Evolutionary conservation across 345 rosid species (phyloP).

Genomic region (Geranium rotundifolium): DNA sequence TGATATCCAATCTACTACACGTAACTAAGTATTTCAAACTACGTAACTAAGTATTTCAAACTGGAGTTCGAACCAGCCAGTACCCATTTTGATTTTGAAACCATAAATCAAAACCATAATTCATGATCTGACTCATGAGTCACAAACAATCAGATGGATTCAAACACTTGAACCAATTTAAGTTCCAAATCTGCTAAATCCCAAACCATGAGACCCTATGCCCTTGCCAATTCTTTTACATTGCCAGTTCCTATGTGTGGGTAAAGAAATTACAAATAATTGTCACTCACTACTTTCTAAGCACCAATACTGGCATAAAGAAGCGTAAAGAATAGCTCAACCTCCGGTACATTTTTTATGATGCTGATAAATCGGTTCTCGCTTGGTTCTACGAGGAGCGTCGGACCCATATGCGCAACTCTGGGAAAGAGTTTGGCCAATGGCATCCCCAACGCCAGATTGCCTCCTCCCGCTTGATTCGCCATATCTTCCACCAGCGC

Average conservation of each 20-base stretch:
- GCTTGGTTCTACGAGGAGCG: constrained; percentile 43
- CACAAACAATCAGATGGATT: too few species aligned
- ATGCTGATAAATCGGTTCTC: constrained; percentile 49
- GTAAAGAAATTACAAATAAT: constrained; percentile 10
- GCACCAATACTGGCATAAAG: constrained; percentile 61
- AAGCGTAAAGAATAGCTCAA: constrained; percentile 72
- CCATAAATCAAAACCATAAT: too few species aligned
- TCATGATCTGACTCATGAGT: too few species aligned
- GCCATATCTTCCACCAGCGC: constrained; percentile 48
- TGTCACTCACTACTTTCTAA: constrained; percentile 14
- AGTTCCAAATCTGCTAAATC: too few species aligned
- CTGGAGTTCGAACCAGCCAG: too few species aligned
- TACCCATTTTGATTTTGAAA: too few species aligned
- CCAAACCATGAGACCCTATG: too few species aligned
- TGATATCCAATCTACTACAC: too few species aligned
- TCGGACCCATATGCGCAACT: constrained; percentile 44
- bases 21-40: too few species aligned
- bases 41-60: too few species aligned
- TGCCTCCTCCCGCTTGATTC: constrained; percentile 27
- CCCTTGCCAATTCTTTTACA: constrained; percentile 8
- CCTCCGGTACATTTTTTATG: constrained; percentile 49
- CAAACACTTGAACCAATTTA: too few species aligned
- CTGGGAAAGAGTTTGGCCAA: constrained; percentile 73
- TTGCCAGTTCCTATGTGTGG: constrained; percentile 8
- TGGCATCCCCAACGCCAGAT: constrained; percentile 42